Conservation (phyloP, 2,329 filamentous ascomycete species). For the Paecilomyces dactylethromorphus region DNA sequence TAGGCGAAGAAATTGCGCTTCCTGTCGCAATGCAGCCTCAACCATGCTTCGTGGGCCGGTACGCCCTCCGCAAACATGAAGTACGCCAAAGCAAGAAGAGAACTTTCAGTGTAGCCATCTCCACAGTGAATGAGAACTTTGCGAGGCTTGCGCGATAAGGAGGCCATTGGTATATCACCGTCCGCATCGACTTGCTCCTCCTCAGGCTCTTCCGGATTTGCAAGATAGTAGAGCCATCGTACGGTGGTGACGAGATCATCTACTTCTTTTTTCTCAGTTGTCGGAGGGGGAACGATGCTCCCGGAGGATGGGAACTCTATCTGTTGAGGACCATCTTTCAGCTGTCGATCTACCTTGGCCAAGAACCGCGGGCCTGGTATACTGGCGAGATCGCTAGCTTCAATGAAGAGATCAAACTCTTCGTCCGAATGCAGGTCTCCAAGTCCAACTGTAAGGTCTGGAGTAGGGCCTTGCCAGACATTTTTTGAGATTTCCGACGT, state of each 20-base stretch:
- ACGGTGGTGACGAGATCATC: slow-evolving; percentile 81
- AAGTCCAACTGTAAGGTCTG: slow-evolving; percentile 55
- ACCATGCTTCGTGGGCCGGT: slow-evolving; percentile 78
- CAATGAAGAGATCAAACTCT: slow-evolving; percentile 75
- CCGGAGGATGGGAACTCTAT: slow-evolving; percentile 90
- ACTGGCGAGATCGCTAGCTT: slow-evolving; percentile 78
- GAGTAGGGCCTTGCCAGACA: slow-evolving; percentile 84
- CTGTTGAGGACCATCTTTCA: slow-evolving; percentile 46
- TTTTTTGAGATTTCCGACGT: slow-evolving; percentile 84
- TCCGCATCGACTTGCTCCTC: slow-evolving; percentile 41
- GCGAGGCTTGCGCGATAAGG: slow-evolving; percentile 39
- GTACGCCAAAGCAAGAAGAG: slow-evolving; percentile 82
- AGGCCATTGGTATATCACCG: slow-evolving; percentile 51
- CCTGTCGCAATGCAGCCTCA: slow-evolving; percentile 72
- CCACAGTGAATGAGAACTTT: slow-evolving; percentile 87
- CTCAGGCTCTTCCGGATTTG: slow-evolving; percentile 52
- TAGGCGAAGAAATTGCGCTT: slow-evolving; percentile 95
- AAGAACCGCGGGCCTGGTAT: slow-evolving; percentile 65
- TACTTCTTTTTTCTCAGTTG: slow-evolving; percentile 74
- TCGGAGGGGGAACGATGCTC: slow-evolving; percentile 73
- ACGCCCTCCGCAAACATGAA: slow-evolving; percentile 84
- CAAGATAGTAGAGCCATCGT: slow-evolving; percentile 80
- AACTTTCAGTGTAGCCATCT: slow-evolving; percentile 94
- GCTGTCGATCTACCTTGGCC: slow-evolving; percentile 53
- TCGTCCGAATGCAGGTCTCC: slow-evolving; percentile 39